Base-by-base conservation (phyloP, 2,329 filamentous ascomycete genomes). In the Paradendryphiella salina region DNA sequence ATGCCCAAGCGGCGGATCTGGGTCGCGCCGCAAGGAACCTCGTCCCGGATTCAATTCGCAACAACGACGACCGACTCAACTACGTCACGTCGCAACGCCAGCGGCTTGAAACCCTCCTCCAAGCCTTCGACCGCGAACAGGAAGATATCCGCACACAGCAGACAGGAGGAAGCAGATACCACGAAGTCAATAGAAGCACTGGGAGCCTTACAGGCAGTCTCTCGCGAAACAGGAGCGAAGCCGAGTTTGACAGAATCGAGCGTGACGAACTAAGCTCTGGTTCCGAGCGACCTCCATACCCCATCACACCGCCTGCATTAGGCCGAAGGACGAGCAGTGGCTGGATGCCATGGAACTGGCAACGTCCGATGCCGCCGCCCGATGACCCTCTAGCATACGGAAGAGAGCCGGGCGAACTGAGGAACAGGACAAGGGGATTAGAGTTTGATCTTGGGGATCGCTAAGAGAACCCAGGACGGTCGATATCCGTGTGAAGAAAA, bases 221-320 rank as follows among this genome's bases (percentile, higher is more conserved):
- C 64, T 87, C 84, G 63, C 93, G 93, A 76, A 93, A 89, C 67
- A 85, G 85, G 57, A 95, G 89, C 71, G 91, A 96, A 69, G 84
- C 83, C 15, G 93, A 96, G 63, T 96, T 96, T 67, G 91, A 96
- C 67, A 89, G 90, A 70, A 89, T 95, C 60, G 88, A 94, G 56
- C 85, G 67, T 23, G 72, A 86, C 28, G 88, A 92, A 67, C 81
- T 77, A 31, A 53, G 43, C 42, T 48, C 55, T 76, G 20, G 85
- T 83, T 56, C 54, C 17, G 63, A 78, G 76, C 26, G 77, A 63
- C 76, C 69, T 9, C 68, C 69, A 5, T 72, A 71, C 52, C 70
- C 70, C 4, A 54, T 61, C 17, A 72, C 70, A 8, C 70, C 70
- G 14, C 69, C 69, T 8, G 54, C 63, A 5, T 50, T 69, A 6